Evolutionary conservation across 2,329 filamentous ascomycete species (phyloP).

Genomic region (Fonsecaea pugnacius): DNA sequence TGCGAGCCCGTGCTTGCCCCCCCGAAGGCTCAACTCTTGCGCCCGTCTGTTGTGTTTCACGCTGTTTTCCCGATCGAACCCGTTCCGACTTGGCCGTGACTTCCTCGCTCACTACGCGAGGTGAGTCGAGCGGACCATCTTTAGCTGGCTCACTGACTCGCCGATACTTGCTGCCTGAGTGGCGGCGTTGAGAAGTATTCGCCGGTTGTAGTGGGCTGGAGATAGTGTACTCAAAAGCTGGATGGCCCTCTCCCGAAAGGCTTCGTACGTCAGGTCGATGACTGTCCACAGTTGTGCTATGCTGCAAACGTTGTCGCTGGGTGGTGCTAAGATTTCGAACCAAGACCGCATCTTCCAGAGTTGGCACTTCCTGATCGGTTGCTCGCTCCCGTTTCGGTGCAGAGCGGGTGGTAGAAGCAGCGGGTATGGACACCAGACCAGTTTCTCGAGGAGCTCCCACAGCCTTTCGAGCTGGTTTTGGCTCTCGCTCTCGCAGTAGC

Average conservation of each 20-base stretch:
- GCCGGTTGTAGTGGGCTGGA: constrained; percentile 20
- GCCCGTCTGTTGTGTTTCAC: neutral
- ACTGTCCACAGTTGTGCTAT: constrained; percentile 41
- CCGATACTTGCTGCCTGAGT: constrained; percentile 25
- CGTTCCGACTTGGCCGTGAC: neutral
- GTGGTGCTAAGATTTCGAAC: constrained; percentile 42
- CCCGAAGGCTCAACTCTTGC: constrained; percentile 2
- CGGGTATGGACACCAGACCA: neutral
- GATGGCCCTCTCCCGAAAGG: constrained; percentile 32
- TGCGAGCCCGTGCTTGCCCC: neutral
- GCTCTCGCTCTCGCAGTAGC: constrained; percentile 64
- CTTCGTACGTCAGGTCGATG: constrained; percentile 35
- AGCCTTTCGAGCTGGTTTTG: constrained; percentile 21
- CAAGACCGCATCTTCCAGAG: constrained; percentile 41
- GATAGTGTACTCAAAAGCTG: constrained; percentile 38
- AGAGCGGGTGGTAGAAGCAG: constrained; percentile 13
- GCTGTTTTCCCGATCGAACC: constrained; percentile 18
- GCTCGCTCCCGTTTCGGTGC: constrained; percentile 17
- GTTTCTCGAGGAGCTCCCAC: constrained; percentile 15
- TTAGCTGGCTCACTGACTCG: constrained; percentile 7
- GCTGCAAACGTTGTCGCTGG: constrained; percentile 44
- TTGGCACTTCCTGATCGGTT: constrained; percentile 22
- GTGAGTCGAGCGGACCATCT: constrained; percentile 3
- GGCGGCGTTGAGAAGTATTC: constrained; percentile 12
- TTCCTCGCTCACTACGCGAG: constrained; percentile 2